Evolutionary conservation across 306 rosid species (phyloP).

Genomic region (Dryas octopetala): DNA sequence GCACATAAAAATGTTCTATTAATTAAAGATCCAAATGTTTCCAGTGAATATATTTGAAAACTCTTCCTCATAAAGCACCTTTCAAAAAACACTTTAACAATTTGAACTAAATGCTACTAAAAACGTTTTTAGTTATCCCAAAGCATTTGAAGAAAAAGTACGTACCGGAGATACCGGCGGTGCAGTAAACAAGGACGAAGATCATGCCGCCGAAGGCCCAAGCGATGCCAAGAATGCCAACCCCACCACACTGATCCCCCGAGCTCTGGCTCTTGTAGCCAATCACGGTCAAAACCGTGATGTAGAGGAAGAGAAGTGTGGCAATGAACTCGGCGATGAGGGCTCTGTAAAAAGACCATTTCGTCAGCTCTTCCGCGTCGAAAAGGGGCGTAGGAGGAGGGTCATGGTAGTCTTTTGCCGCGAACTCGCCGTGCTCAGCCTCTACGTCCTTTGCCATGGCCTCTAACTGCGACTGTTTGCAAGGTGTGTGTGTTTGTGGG

Average conservation of each 20-base stretch:
- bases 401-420: conserved; percentile 75
- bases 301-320: conserved; percentile 83
- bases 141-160: not conserved
- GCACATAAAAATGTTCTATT: no score
- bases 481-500: not conserved
- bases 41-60: no score
- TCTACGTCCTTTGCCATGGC: conserved; percentile 79
- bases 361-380: conserved; percentile 55
- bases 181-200: conserved; percentile 96
- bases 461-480: not conserved
- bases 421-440: conserved; percentile 51
- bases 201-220: conserved; percentile 99
- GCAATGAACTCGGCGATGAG: conserved; percentile 87
- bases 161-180: conserved; percentile 93
- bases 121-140: no score
- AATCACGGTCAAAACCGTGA: conserved; percentile 80
- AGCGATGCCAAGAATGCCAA: conserved; percentile 85
- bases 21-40: no score
- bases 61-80: no score
- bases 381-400: conserved; percentile 81
- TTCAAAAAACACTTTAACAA: no score
- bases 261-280: conserved; percentile 59
- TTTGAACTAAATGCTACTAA: no score
- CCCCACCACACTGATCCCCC: conserved; percentile 56
- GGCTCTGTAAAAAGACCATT: conserved; percentile 90